Conservation (phyloP, 2,329 filamentous ascomycete genomes). For the Curvularia verruculosa region DNA sequence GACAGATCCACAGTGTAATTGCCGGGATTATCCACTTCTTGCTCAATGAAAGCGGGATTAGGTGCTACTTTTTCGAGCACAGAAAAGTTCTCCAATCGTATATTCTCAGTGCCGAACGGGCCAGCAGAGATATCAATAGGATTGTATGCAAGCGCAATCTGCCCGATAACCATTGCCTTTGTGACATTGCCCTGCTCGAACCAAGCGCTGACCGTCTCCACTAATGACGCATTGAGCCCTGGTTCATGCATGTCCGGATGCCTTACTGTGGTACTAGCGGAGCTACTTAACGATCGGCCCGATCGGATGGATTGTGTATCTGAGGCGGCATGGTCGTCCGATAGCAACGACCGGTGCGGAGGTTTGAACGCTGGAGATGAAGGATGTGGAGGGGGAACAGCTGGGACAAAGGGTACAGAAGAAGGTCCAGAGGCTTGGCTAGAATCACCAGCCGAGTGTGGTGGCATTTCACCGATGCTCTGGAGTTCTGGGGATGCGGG, state of each 20-base stretch:
- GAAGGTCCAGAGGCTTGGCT: conserved; percentile 16
- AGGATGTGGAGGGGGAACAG: conserved; percentile 40
- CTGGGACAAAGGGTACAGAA: conserved; percentile 28
- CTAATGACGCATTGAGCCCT: conserved; percentile 85
- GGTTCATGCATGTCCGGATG: conserved; percentile 82
- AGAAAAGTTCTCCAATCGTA: conserved; percentile 86
- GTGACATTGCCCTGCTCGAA: conserved; percentile 77
- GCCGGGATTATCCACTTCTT: conserved; percentile 70
- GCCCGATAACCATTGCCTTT: conserved; percentile 77
- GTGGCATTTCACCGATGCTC: conserved; percentile 44
- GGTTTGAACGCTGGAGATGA: conserved; percentile 46
- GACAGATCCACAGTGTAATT: conserved; percentile 79
- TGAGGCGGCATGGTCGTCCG: conserved; percentile 66
- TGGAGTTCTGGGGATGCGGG: conserved; percentile 47
- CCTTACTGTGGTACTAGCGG: conserved; percentile 65
- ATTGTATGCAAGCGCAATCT: conserved; percentile 88
- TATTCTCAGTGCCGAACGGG: conserved; percentile 61
- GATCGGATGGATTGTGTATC: conserved; percentile 94
- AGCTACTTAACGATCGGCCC: conserved; percentile 75
- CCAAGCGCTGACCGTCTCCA: conserved; percentile 86
- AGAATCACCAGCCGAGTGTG: conserved; percentile 35
- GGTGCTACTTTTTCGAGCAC: conserved; percentile 91
- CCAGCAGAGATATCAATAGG: conserved; percentile 54
- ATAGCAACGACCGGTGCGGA: conserved; percentile 43
- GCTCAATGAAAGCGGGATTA: conserved; percentile 87